Base-by-base conservation (phyloP, 495 filamentous ascomycete species). In the Melanomma pulvis-pyrius region DNA sequence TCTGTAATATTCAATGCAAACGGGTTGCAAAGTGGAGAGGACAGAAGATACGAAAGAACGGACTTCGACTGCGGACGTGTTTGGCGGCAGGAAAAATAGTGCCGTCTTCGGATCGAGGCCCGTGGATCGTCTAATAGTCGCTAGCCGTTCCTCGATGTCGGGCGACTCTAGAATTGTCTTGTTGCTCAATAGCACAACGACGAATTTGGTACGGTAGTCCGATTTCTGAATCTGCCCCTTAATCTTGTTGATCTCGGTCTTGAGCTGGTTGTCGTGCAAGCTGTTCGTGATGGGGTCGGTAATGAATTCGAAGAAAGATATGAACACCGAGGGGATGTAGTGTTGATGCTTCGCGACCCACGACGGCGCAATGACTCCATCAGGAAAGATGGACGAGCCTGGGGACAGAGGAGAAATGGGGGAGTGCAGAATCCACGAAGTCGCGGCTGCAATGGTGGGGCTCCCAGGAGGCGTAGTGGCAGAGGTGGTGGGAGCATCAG, bases 271-370 rank as follows among this genome's bases (percentile, higher is more conserved):
- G 74, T 97, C 93, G 61, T 87, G 82, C 4, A 90, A 73, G 17
- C 86, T 91, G 48, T 88, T 86, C 64, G 87, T 84, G 17, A 82
- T 87, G 1, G 84, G 80, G 68, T 96, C 89, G 17, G 87, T 82
- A 7, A 84, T 86, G 50, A 93, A 84, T 13, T 82, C 85, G 65
- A 85, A 87, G 80, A 91, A 91, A 65, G 89, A 87, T 36, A 96
- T 80, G 57, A 89, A 86, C n/a, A 90, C 84, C 44, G 91, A 87
- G 1, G 93, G 93, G 36, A 97, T 79, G 6, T 90, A 79, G 8
- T 87, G 77, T 68, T 96, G 92, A 74, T 97, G 92, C 74, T 96
- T 97, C 39, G 83, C 83, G 19, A 92, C 79, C 93, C 93, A 97
- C 57, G 86, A 77, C 2, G 88, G 82, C 32, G 90, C 86, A 74